Base-by-base conservation (phyloP, 768 basidiomycete genomes). In the Suillus subluteus region DNA sequence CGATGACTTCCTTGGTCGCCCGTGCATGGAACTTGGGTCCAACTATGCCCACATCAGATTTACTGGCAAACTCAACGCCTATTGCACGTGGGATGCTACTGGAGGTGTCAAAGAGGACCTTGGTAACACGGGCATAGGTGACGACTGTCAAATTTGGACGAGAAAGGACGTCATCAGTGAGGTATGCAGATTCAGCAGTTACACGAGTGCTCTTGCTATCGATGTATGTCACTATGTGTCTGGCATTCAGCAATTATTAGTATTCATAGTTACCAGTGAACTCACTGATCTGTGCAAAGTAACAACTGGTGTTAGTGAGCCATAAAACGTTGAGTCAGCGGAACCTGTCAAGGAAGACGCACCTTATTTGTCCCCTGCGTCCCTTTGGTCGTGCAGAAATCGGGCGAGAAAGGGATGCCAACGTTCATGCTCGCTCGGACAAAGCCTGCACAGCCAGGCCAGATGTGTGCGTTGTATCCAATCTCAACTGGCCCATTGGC, bases 291-390 rank as follows among this genome's bases (percentile, higher is more conserved):
- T 59, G 13, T 16, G 12, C 3, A 58, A 23, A 40, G 16, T 16
- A 16, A 26, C 7, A n/a, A 40, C 38, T 23, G 15, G n/a, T 23
- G 8, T 59, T 11, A 59, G 23, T 26, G 15, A 18, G 18, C 9
- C 13, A 40, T 23, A 40, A 38, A 38, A 35, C n/a, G 6, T 58
- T 12, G 18, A 35, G 9, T 56, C 7, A 56, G 55, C 18, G 21
- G 55, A 56, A 56, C 18, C 32, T 5, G 18, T 58, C 6, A 23
- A 40, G 37, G 13, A 6, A 18, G 2, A 72, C 84, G 66, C 66
- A 90, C 89, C 75, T 87, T 84, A 69, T 85, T 86, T 6, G 84
- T 84, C 3, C 91, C 91, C 16, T 87, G 70, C 0, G 89, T 86
- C 0, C 90, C 89, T 1, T 75, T 72, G 4, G 80, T 71, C 4